A percentile compares a stretch with the other conserved stretches of the same genome.
Conservation (phyloP, 371 early-diverging fungal species). For the Blyttiomyces sp. region DNA sequence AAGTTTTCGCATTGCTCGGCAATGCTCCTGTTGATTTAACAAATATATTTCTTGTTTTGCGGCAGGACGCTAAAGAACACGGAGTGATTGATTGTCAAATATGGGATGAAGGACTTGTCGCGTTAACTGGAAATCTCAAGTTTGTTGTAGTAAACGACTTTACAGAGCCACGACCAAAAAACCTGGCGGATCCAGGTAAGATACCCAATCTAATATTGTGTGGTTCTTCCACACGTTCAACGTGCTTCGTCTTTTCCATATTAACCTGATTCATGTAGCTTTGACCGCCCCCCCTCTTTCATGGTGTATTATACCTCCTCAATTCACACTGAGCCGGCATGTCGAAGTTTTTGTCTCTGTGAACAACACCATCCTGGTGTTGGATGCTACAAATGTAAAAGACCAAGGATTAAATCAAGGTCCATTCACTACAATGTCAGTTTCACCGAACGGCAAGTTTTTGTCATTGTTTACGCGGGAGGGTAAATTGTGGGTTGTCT, state of each 20-base stretch:
- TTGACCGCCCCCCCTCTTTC: conserved; percentile 68
- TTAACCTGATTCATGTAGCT: conserved; percentile 28
- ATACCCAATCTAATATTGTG: neutral
- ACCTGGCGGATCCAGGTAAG: conserved; percentile 71
- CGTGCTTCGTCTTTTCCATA: conserved; percentile 2
- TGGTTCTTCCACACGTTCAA: neutral
- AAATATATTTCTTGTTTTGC: too few species aligned
- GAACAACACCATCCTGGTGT: conserved; percentile 70
- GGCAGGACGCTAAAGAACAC: conserved; percentile 76
- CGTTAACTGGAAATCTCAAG: conserved; percentile 75
- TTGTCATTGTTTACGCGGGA: conserved; percentile 78
- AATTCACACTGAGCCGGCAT: conserved; percentile 79
- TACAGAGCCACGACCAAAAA: conserved; percentile 77
- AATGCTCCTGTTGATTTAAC: too few species aligned
- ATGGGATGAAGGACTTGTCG: conserved; percentile 87
- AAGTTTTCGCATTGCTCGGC: neutral
- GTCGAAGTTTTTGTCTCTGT: conserved; percentile 84
- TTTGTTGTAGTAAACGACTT: conserved; percentile 80
- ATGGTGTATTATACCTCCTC: conserved; percentile 90
- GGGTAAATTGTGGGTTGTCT: conserved; percentile 88
- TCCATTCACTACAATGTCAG: conserved; percentile 81
- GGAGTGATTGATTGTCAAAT: conserved; percentile 81
- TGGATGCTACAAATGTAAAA: conserved; percentile 75
- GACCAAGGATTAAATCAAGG: conserved; percentile 90
- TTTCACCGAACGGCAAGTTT: conserved; percentile 92